Conservation (phyloP, 768 basidiomycete species). For the Hericium erinaceus region DNA sequence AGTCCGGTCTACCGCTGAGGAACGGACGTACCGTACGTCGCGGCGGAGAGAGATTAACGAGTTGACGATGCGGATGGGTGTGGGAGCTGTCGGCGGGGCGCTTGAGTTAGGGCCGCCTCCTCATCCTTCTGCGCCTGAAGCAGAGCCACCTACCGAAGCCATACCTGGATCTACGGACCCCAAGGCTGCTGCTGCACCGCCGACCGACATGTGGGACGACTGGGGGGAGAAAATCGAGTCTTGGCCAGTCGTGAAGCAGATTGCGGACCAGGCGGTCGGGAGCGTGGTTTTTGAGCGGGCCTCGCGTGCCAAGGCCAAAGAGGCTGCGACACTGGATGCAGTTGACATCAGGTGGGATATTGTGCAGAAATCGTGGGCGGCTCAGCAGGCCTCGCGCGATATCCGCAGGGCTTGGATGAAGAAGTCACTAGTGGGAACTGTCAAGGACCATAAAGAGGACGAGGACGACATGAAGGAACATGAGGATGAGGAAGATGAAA, state of each 20-base stretch:
- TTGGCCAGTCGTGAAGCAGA: slow-evolving; percentile 61
- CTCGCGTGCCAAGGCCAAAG: slow-evolving; percentile 8
- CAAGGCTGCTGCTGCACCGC: slow-evolving; percentile 17
- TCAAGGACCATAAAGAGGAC: slow-evolving; percentile 30
- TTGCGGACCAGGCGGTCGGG: slow-evolving; percentile 73
- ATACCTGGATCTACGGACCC: slow-evolving; percentile 14
- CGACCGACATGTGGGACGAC: slow-evolving; percentile 38
- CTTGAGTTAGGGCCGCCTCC: slow-evolving; percentile 34
- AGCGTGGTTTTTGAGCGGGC: slow-evolving; percentile 35
- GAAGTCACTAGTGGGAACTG: slow-evolving; percentile 45
- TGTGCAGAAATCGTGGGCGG: slow-evolving; percentile 15
- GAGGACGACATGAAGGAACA: slow-evolving; percentile 17
- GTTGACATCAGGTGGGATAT: slow-evolving; percentile 60
- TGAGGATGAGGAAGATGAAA: slow-evolving; percentile 61
- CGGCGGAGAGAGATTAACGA: slow-evolving; percentile 73
- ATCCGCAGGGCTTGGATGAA: slow-evolving; percentile 63
- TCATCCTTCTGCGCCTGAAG: slow-evolving; percentile 13
- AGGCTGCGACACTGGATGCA: slow-evolving; percentile 27
- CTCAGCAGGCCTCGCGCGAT: slow-evolving; percentile 7
- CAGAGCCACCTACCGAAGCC: slow-evolving; percentile 4
- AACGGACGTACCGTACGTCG: slow-evolving; percentile 46
- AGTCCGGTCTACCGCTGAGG: slow-evolving; percentile 41
- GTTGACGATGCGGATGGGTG: slow-evolving; percentile 74
- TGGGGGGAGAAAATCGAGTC: slow-evolving; percentile 65
- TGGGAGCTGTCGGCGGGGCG: slow-evolving; percentile 64